Evolutionary conservation across 2,329 filamentous ascomycete species (phyloP), one percentile per base, ranked within the genome.

Genomic region (Pseudomassariella vexata): DNA sequence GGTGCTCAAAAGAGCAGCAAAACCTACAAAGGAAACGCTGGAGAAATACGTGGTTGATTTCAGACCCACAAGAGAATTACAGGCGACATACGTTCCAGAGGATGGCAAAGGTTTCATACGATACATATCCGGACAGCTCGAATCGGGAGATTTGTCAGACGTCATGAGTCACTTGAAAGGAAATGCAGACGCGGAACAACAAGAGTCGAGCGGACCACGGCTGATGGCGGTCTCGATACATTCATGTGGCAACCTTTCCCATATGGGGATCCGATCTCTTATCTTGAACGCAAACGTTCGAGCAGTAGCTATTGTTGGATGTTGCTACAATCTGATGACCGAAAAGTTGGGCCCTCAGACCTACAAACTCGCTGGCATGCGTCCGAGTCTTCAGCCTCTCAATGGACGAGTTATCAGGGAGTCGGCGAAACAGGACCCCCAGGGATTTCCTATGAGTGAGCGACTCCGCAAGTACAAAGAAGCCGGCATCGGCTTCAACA

Each of bases 271-370:
- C 36, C 80, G 86, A 10, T 94, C 90, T 1, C 73, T 98, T 14
- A 62, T 89, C 2, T 63, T 94, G 36, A 96, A 95, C 52, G 82
- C 84, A 0, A 75, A 79, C 5, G 89, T 96, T 34, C 77, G 79
- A 19, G 87, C 88, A n/a, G 82, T 96, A 15, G 90, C 90, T 36
- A 89, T 98, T 53, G 87, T 98, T 38, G 92, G 92, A 28, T 98
- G 92, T 66, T 98, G 92, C 68, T 96, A 98, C 69, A 98, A 98
- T 49, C 76, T 96, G 5, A 66, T 96, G 46, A 95, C 90, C 0
- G 92, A 96, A 60, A 79, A 85, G 36, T 74, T 95, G 9, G 85
- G 86, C 0, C 85, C 88, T 2, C 83, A 87, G 12, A 88, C 86
- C 0, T 90, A 85, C 66, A 95, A 95, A 56, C 71, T 86, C 14